Base-by-base conservation (phyloP, 495 filamentous ascomycete genomes). In the Podospora sp. region DNA sequence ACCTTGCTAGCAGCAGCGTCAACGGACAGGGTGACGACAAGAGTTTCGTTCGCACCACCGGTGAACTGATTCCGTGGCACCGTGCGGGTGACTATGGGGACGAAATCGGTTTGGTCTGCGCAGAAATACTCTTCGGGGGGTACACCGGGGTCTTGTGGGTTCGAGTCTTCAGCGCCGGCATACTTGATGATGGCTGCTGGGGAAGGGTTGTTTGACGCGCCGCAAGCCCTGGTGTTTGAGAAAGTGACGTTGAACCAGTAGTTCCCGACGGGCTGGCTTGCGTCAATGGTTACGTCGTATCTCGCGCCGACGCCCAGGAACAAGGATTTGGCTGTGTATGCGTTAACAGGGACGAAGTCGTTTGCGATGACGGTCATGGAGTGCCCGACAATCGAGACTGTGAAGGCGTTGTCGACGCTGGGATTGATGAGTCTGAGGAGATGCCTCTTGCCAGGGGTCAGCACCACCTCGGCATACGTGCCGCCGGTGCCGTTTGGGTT, bases 261-360 rank as follows among this genome's bases (percentile, higher is more conserved):
- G 67, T 84, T 80, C 40, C 65, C 77, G 60, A 69, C 64, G 0
- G 68, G 66, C 64, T 86, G 76, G 60, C 85, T 79, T 5, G 87
- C 87, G 49, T 82, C 81, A 40, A 92, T 82, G 57, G 90, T 84
- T n/a, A 91, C 77, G 69, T 91, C 85, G 73, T 90, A 89, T 25
- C 90, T 82, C 72, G 91, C 87, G 6, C 87, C 89, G 66, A 91
- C 86, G 46, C 73, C 84, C 46, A 92, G 78, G 24, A 76, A 75
- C 8, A 90, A 65, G 12, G 76, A 72, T 11, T 75, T 65, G 18
- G 76, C 75, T n/a, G 74, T 75, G 51, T 79, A 81, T 0, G 84
- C 78, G 4, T 71, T 69, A 58, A 88, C 77, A 5, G 83, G 82
- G n/a, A 84, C 80, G 33, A 81, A 79, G 67, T 86, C 83, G 29